phyloP scores from a whole-genome alignment of 371 early-diverging fungal species.

The Lichtheimia hyalospora region DNA sequence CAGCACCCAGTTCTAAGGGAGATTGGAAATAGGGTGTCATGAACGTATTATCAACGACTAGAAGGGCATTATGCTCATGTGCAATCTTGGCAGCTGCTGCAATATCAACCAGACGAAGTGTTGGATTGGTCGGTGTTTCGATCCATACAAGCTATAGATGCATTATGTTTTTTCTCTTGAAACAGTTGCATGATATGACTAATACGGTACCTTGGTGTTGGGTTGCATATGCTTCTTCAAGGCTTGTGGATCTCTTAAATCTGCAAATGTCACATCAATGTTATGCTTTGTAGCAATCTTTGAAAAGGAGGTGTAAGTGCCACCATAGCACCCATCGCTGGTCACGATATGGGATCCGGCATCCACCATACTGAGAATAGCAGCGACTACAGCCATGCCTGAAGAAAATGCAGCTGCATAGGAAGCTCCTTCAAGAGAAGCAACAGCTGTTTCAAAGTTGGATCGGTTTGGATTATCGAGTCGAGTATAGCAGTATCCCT shows the following conservation, averaged over 20 bases:
- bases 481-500: conserved; percentile 86
- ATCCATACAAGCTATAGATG: conserved; percentile 62
- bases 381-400: conserved; percentile 39
- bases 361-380: conserved; percentile 25
- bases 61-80: conserved; percentile 50
- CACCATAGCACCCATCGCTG: conserved; percentile 34
- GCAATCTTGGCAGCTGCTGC: conserved; percentile 55
- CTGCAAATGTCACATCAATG: conserved; percentile 6
- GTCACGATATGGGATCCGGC: conserved; percentile 24
- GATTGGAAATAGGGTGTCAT: conserved; percentile 69
- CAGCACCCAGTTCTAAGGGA: conserved; percentile 72
- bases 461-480: conserved; percentile 83
- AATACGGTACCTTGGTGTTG: conserved; percentile 13
- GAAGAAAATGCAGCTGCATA: conserved; percentile 42
- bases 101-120: conserved; percentile 59
- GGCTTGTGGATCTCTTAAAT: conserved; percentile 4
- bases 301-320: conserved; percentile 26
- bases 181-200: not conserved
- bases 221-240: conserved; percentile 19
- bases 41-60: conserved; percentile 85
- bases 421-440: conserved; percentile 69
- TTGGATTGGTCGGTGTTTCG: conserved; percentile 82
- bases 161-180: not conserved
- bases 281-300: conserved; percentile 5
- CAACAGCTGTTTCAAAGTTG: conserved; percentile 80